Base-by-base conservation (phyloP, 2,329 filamentous ascomycete genomes). In the Hypocrella siamensis region DNA sequence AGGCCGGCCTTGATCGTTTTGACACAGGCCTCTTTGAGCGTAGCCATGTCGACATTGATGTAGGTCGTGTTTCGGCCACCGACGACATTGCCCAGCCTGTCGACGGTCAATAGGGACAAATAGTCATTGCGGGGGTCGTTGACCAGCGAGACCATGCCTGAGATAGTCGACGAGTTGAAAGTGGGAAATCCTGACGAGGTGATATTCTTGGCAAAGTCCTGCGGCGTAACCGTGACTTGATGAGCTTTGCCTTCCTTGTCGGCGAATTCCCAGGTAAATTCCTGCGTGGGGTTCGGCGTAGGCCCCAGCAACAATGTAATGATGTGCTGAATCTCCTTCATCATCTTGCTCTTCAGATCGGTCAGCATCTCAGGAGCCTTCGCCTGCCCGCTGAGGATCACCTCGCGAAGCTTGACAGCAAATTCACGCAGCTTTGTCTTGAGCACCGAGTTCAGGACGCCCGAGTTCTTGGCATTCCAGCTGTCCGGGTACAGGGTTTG, bases 391-490 rank as follows among this genome's bases (percentile, higher is more conserved):
- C 29, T 7, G 43, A 42, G 41, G 30, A 64, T 58, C 27, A 85
- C 49, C 2, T 57, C 53, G n/a, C 83, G 71, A 9, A 93, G 64
- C 17, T 63, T 58, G n/a, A 93, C 56, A 2, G 79, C 83, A 43
- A 83, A 77, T 53, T 93, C 83, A n/a, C 85, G 76, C 21, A 93
- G 67, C 58, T 92, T 92, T 14, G 77, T 85, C 9, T 82, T 85
- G 38, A 93, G 63, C 19, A 92, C 61, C 33, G 59, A 64, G 48
- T 86, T 81, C 58, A 93, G 73, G 14, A 70, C 63, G 1, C 63
- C 54, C 17, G 78, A 82, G 44, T 75, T 75, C 60, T 68, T 68
- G 4, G 84, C 81, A 49, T 82, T 88, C 64, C 70, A 88, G 33
- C 68, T 75, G 50, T 93, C 85, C 0, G 84, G 84, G 48, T 90